Base-by-base conservation (phyloP, 164 flowering plant genomes). In the Magnolia changhungtana region DNA sequence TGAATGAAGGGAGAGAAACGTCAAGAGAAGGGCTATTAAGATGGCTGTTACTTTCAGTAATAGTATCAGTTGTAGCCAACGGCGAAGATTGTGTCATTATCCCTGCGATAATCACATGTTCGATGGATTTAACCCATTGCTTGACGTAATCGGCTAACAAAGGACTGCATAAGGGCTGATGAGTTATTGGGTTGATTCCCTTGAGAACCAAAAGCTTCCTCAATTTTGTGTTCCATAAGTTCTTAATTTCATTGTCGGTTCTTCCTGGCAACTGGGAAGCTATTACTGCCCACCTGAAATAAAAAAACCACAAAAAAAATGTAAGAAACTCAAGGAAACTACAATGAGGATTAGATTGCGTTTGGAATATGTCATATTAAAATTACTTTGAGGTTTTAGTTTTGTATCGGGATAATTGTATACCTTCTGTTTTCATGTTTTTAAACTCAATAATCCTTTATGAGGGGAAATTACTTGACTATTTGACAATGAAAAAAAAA, bases 171-270 rank as follows among this genome's bases (percentile, higher is more conserved):
- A 74, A 50, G 52, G 69, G 76, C 58, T 74, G 76, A 72, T 84
- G 86, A 9, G 84, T 81, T 10, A 79, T 27, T 18, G 84, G 86
- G 71, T 84, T 83, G 13, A 81, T 69, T 31, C 86, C 86, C 50
- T 77, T 58, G 49, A 72, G 82, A 11, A 75, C 78, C 58, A 84
- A 67, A 7, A 63, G 78, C 76, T 84, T 84, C 81, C 79, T 84
- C 75, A 84, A 76, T 29, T 78, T 74, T 50, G 86, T 83, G 58
- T 83, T 81, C 86, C 83, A 81, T 27, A 81, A 78, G 73, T 83
- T 83, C 59, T 83, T 84, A 19, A 84, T 82, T 50, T 84, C 86
- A 63, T 68, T 68, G 31, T 68, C 71, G 4, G 71, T 68, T 84
- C 86, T 77, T 0, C 86, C 86, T 1, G 86, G 84, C 45, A 84